These are phyloP conservation scores for Pestalotiopsis sp. DNA, from an alignment of 2,329 filamentous ascomycete species.

Conservation along the genomic window DNA sequence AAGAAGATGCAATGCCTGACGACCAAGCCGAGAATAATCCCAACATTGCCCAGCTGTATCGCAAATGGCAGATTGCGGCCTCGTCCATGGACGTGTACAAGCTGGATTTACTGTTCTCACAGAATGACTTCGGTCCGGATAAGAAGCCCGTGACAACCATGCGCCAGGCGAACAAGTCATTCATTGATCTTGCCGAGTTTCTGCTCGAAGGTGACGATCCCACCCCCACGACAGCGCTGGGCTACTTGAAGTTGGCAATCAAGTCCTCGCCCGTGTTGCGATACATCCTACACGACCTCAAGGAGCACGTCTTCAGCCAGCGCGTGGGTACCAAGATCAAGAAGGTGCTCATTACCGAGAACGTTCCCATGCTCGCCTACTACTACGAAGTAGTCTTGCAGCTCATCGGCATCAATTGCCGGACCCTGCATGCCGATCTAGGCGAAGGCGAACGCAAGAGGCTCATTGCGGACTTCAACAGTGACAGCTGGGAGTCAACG, in stretches of 20 bases:
- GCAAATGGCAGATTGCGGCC: constrained; percentile 25
- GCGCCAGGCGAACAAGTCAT: constrained; percentile 22
- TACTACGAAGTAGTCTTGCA: constrained; percentile 32
- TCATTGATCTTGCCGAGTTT: constrained; percentile 24
- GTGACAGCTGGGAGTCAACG: constrained; percentile 18
- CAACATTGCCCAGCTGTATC: background rate
- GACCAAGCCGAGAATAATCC: constrained; percentile 7
- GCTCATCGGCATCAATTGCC: constrained; percentile 29
- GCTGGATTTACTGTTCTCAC: constrained; percentile 21
- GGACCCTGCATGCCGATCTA: constrained; percentile 26
- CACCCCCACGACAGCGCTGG: constrained; percentile 22
- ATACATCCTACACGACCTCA: constrained; percentile 28
- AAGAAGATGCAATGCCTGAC: background rate
- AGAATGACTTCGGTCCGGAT: constrained; percentile 19
- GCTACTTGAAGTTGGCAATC: constrained; percentile 25
- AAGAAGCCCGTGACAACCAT: constrained; percentile 20
- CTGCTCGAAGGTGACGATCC: constrained; percentile 14
- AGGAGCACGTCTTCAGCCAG: constrained; percentile 23
- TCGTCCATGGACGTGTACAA: constrained; percentile 28
- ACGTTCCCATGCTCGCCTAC: constrained; percentile 28
- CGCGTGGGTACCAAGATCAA: constrained; percentile 20
- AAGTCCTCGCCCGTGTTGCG: constrained; percentile 27
- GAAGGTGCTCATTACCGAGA: constrained; percentile 31
- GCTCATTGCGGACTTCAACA: constrained; percentile 28
- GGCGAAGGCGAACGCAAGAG: constrained; percentile 21